These are phyloP conservation scores for Dactylis glomerata DNA, from an alignment of 176 grass and related monocot species.

Conservation along the genomic window DNA sequence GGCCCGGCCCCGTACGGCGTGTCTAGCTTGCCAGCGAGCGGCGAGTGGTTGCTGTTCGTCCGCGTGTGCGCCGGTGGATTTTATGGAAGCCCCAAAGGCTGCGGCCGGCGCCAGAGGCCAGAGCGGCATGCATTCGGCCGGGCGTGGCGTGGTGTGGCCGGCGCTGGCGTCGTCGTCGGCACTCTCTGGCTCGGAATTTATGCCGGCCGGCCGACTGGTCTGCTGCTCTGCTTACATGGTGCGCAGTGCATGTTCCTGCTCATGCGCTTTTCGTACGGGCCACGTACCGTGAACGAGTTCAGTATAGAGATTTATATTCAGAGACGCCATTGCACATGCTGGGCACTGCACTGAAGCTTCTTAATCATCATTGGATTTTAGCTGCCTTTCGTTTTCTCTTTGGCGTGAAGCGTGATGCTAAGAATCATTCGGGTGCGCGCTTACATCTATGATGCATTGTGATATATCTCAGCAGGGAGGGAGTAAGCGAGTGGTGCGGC, in stretches of 20 bases:
- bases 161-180: neutral
- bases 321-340: neutral
- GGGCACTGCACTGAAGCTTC: neutral
- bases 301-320: neutral
- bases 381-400: neutral
- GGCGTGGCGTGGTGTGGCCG: neutral
- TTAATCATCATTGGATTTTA: neutral
- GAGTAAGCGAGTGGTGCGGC: neutral
- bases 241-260: neutral
- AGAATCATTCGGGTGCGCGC: neutral
- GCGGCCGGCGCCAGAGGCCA: neutral
- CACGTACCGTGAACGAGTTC: neutral
- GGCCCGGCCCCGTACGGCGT: neutral
- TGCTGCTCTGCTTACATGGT: neutral
- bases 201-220: neutral
- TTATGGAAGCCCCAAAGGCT: slow-evolving; percentile 12
- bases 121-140: neutral
- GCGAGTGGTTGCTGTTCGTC: neutral
- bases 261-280: neutral
- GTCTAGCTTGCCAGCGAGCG: neutral
- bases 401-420: neutral
- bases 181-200: slow-evolving; percentile 1
- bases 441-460: neutral
- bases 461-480: neutral
- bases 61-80: slow-evolving; percentile 2